Percentiles rank a stretch among this genome's conserved stretches.
Conservation (phyloP, 1,139 yeast species). For the Blastobotrys malaysiensis region DNA sequence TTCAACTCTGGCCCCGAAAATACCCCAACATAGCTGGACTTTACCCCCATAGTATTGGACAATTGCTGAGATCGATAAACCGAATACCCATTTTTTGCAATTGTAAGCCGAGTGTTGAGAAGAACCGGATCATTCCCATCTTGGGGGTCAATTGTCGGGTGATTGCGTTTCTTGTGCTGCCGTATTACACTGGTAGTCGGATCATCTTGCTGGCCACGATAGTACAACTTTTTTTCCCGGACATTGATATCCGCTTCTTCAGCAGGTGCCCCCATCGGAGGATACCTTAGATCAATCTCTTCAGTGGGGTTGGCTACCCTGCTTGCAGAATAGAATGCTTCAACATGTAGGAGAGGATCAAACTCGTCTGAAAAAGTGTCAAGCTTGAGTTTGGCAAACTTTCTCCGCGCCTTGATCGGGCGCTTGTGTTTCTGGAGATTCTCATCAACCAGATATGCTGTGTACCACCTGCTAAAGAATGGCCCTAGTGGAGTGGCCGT, state of each 20-base stretch:
- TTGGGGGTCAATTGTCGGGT: not conserved
- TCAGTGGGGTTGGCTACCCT: not conserved
- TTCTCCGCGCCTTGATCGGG: not conserved
- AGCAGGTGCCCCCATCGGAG: not conserved
- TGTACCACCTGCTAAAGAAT: not conserved
- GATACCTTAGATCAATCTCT: not conserved
- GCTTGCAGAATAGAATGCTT: not conserved
- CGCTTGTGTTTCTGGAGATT: not conserved
- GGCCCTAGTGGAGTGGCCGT: not conserved
- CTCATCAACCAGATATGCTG: not conserved
- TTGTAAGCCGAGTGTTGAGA: not conserved
- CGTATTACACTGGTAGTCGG: not conserved
- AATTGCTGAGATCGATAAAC: not conserved
- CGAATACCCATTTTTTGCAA: not conserved
- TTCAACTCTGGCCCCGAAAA: not conserved
- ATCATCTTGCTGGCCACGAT: not conserved
- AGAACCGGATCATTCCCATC: not conserved
- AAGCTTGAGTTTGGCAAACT: not conserved
- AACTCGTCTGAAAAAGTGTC: not conserved
- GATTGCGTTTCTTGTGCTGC: not conserved
- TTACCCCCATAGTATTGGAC: not conserved
- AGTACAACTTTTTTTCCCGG: not conserved
- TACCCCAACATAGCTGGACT: not conserved
- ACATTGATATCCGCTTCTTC: not conserved
- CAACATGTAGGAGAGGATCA: not conserved